A percentile compares a stretch with the other conserved stretches of the same genome.
Conservation (phyloP, 2,329 filamentous ascomycete species). For the Orbilia quercus region DNA sequence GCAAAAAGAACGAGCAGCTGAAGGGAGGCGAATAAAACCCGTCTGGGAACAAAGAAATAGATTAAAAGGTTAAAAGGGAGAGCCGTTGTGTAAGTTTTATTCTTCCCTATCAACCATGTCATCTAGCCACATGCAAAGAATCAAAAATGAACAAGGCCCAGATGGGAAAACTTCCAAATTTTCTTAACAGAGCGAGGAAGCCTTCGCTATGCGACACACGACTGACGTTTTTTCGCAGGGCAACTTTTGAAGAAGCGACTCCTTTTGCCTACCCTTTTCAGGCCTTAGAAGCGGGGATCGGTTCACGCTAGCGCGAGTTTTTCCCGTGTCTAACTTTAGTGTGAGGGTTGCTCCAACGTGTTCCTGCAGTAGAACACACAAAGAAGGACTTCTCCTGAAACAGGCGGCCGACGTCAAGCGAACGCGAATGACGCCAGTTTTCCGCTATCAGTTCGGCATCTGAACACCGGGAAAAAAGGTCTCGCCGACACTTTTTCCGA, state of each 20-base stretch:
- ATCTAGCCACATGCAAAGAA: slow-evolving; percentile 35
- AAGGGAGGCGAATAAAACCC: slow-evolving; percentile 14
- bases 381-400: slow-evolving; percentile 51
- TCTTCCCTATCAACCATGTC: slow-evolving; percentile 11
- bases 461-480: slow-evolving; percentile 5
- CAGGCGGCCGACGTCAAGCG: slow-evolving; percentile 43
- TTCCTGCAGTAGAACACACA: slow-evolving; percentile 52
- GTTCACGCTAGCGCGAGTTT: slow-evolving; percentile 46
- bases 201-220: slow-evolving; percentile 40
- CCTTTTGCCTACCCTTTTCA: slow-evolving; percentile 55
- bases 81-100: slow-evolving; percentile 34
- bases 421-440: slow-evolving; percentile 51
- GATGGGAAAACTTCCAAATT: slow-evolving; percentile 8
- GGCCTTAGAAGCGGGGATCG: slow-evolving; percentile 42
- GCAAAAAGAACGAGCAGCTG: slow-evolving; percentile 1
- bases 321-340: slow-evolving; percentile 56
- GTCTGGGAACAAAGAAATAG: slow-evolving; percentile 16
- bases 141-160: slow-evolving; percentile 12
- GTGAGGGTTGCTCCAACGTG: slow-evolving; percentile 44
- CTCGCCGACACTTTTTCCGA: neutral
- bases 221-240: slow-evolving; percentile 48
- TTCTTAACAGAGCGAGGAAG: slow-evolving; percentile 9
- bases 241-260: slow-evolving; percentile 34
- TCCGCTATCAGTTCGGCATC: slow-evolving; percentile 22
- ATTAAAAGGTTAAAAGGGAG: slow-evolving; percentile 7